phyloP scores from a whole-genome alignment of 2,329 filamentous ascomycete genomes.

The Aureobasidium lini region DNA sequence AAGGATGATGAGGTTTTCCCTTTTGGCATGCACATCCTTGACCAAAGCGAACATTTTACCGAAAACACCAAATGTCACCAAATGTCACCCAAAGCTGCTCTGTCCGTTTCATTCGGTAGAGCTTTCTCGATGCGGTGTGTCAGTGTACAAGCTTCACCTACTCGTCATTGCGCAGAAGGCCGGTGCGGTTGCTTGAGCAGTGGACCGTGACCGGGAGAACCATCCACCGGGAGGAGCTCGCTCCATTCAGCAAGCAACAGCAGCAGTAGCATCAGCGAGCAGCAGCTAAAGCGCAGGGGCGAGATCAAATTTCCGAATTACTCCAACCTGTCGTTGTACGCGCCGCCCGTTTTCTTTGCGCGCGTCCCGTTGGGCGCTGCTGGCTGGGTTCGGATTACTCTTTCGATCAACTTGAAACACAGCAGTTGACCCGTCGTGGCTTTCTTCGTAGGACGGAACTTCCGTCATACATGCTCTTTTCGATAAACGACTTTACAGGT shows the following conservation, averaged over 20 bases:
- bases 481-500: conserved; percentile 11
- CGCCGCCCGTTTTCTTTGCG: conserved; percentile 5
- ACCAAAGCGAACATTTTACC: conserved; percentile 1
- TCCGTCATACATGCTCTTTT: conserved; percentile 6
- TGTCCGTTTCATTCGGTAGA: background rate
- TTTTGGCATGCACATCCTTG: conserved; percentile 8
- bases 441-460: background rate
- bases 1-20: conserved; percentile 4
- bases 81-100: background rate
- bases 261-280: no score
- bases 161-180: conserved; percentile 6
- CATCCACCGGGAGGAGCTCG: background rate
- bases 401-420: conserved; percentile 12
- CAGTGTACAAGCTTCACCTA: background rate
- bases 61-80: background rate
- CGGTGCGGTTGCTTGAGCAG: conserved; percentile 12
- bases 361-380: conserved; percentile 5
- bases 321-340: background rate
- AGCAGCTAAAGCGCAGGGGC: conserved; percentile 8
- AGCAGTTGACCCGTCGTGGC: conserved; percentile 7
- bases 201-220: background rate
- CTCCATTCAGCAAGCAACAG: background rate
- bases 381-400: background rate
- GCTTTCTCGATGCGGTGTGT: background rate
- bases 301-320: conserved; percentile 7